Conservation (phyloP, 768 basidiomycete species). For the Hygrophorus pudorinus region DNA sequence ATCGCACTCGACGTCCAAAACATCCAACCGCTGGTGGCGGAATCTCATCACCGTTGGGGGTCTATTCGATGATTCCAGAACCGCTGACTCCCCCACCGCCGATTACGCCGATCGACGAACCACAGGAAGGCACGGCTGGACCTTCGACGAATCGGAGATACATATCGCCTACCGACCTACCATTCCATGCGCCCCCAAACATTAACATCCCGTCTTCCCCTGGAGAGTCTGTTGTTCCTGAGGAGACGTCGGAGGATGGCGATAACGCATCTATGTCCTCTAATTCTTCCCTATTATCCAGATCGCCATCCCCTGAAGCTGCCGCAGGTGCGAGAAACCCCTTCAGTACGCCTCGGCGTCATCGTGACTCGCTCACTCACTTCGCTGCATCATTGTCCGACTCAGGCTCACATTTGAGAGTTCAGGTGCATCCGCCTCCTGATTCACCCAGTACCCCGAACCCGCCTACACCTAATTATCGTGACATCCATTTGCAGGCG, state of each 20-base stretch:
- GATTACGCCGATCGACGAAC: slow-evolving; percentile 68
- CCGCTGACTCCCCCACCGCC: slow-evolving; percentile 50
- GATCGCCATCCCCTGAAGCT: slow-evolving; percentile 52
- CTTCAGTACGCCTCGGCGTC: slow-evolving; percentile 66
- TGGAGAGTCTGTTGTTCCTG: slow-evolving; percentile 13
- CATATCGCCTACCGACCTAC: slow-evolving; percentile 53
- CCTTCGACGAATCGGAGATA: slow-evolving; percentile 42
- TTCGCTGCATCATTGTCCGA: slow-evolving; percentile 47
- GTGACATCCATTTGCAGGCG: slow-evolving; percentile 75
- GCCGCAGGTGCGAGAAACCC: slow-evolving; percentile 76
- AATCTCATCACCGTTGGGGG: slow-evolving; percentile 60
- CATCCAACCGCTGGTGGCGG: slow-evolving; percentile 30
- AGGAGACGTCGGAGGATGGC: slow-evolving; percentile 14
- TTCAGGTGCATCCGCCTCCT: slow-evolving; percentile 68
- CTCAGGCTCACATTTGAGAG: slow-evolving; percentile 56
- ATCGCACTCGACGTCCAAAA: slow-evolving; percentile 50
- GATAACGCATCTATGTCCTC: slow-evolving; percentile 25
- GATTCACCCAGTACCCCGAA: slow-evolving; percentile 74
- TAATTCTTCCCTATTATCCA: slow-evolving; percentile 29
- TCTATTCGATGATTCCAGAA: slow-evolving; percentile 31
- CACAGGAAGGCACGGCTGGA: slow-evolving; percentile 35
- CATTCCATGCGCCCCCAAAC: slow-evolving; percentile 47
- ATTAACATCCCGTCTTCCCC: slow-evolving; percentile 31
- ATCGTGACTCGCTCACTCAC: slow-evolving; percentile 58
- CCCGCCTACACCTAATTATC: slow-evolving; percentile 76